Base-by-base conservation (phyloP, 306 rosid species). In the Cicer judaicum region DNA sequence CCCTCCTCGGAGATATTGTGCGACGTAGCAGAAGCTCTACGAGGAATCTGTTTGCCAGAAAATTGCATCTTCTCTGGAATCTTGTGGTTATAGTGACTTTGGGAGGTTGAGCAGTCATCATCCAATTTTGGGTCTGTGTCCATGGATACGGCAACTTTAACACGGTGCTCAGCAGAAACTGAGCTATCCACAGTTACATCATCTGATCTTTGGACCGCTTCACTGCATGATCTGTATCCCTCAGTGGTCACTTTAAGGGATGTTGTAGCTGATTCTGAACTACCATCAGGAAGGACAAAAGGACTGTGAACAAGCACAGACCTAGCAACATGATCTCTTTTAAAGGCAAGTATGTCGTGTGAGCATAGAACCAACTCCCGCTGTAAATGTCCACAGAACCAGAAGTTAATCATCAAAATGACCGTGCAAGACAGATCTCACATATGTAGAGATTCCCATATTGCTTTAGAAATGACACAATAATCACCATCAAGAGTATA, bases 181-280 rank as follows among this genome's bases (percentile, higher is more conserved):
- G 96, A 81, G 78, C 98, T 92, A 77, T 95, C 99, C 70, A 92
- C 96, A 70, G 99, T 95, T 52, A 83, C 70, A 55, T 95, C 99
- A 84, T 92, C 98, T 14, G 98, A 95, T 86, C 96, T 85, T 85
- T 95, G 97, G 70, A 90, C 43, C 56, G 97, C 91, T 70, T 94
- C 96, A 59, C 89, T 90, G 86, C 94, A 88, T 47, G 97, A 91
- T 83, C 86, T 87, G 81, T 88, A 85, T 68, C 84, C 98, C 55
- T 92, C 99, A 15, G 92, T 86, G 56, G 86, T 86, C 40, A 89
- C 99, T 76, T 86, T 95, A 29, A 95, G 89, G 64, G 99, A 95
- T 42, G 99, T 95, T 40, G 99, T 92, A 68, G 97, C 99, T 52
- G 99, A 95, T 84, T 92, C 99, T 5, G 97, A 92, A 79, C 99